Evolutionary conservation across 345 rosid genomes (phyloP).

Genomic region (Passiflora organensis): DNA sequence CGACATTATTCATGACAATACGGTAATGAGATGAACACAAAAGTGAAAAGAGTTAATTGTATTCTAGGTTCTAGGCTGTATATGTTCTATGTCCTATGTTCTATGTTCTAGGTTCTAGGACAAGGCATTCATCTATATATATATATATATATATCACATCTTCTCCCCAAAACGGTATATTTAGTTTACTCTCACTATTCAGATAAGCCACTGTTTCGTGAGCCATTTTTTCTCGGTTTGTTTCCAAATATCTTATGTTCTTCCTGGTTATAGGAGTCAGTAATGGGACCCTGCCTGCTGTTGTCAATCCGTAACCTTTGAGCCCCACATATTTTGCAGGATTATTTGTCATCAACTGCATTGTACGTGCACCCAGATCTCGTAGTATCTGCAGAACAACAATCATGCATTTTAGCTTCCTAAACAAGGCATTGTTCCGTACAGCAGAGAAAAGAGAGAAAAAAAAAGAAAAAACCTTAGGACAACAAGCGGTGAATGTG

Average conservation of each 20-base stretch:
- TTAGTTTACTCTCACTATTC: too few relatives aligned
- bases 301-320: conserved; percentile 26
- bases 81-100: too few relatives aligned
- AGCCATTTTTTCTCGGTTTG: conserved; percentile 19
- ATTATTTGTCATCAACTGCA: conserved; percentile 30
- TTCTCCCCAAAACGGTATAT: too few relatives aligned
- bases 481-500: background rate
- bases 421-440: too few relatives aligned
- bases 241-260: conserved; percentile 22
- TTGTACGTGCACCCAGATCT: conserved; percentile 24
- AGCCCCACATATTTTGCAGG: conserved; percentile 26
- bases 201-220: conserved; percentile 13
- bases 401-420: background rate
- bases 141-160: too few relatives aligned
- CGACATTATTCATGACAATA: too few relatives aligned
- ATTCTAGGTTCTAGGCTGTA: too few relatives aligned
- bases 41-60: too few relatives aligned
- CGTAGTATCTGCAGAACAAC: conserved; percentile 17
- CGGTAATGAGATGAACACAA: too few relatives aligned
- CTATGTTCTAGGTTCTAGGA: too few relatives aligned
- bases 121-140: background rate
- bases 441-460: too few relatives aligned
- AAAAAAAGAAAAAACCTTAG: background rate
- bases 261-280: conserved; percentile 17
- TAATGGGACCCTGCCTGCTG: conserved; percentile 27